Base-by-base conservation (phyloP, 495 filamentous ascomycete genomes). In the Pyrenopolyporus hunteri region DNA sequence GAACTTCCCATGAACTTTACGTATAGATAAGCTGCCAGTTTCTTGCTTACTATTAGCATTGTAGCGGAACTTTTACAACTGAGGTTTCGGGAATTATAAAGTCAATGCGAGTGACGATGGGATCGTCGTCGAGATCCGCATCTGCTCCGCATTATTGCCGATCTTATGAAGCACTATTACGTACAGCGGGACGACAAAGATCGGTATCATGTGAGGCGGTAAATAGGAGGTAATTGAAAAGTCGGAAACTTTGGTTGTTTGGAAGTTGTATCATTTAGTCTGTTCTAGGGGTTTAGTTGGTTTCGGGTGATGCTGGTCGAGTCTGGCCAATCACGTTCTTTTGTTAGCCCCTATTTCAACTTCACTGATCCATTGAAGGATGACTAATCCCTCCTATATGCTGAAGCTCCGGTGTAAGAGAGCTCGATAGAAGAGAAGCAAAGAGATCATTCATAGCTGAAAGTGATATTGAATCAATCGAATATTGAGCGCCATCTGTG, bases 41-140 rank as follows among this genome's bases (percentile, higher is more conserved):
- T n/a, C n/a, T n/a, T n/a, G n/a, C n/a, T n/a, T n/a, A 19, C 13
- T 45, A 19, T 6, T 35, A 23, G 37, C 35, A 45, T 17, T 39
- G 45, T 32, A 36, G 54, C 55, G 37, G 45, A 36, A 58, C 33
- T 23, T 44, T 46, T 49, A 37, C 29, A 43, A 52, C 46, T 33
- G 17, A 49, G 20, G 55, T 59, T 65, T 59, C 44, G 53, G 14
- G 52, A 45, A 11, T 23, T 36, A 33, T n/a, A 33, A 51, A 63
- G 58, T 58, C 40, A 65, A 59, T 65, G 62, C 49, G 35, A 51
- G 54, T 33, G 37, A 50, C 43, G 36, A 57, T 51, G 13, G 42
- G 61, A 64, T 59, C 33, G 7, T 29, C 46, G 19, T 33, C 17
- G 19, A 56, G 62, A 59, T 65, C 62, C 37, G 14, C 59, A 43